Percentiles rank a stretch among this genome's conserved stretches.
These are phyloP conservation scores for Claviceps capensis DNA, from an alignment of 2,329 filamentous ascomycete species.

Conservation along the genomic window DNA sequence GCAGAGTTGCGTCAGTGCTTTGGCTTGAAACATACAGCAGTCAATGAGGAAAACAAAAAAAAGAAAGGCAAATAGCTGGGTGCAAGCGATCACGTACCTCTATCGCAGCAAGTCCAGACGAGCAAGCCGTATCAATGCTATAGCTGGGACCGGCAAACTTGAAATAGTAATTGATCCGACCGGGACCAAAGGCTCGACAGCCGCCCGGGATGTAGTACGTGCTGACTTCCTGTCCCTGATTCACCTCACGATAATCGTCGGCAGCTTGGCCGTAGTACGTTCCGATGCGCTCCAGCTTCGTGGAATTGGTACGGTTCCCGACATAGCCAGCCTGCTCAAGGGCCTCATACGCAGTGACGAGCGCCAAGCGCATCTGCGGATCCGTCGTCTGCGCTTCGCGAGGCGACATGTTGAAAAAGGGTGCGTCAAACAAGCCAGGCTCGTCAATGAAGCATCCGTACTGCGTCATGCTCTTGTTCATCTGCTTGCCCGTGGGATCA, in stretches of 20 bases:
- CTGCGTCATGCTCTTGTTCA: slow-evolving; percentile 53
- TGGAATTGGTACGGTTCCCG: slow-evolving; percentile 26
- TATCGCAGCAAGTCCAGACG: slow-evolving; percentile 58
- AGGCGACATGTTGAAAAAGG: slow-evolving; percentile 71
- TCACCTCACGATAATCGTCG: slow-evolving; percentile 42
- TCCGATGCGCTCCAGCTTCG: slow-evolving; percentile 43
- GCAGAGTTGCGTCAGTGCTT: slow-evolving; percentile 12
- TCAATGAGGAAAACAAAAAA: background rate
- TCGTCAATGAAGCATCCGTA: slow-evolving; percentile 57
- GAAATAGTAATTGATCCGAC: slow-evolving; percentile 54
- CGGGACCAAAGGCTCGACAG: slow-evolving; percentile 63
- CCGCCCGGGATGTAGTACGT: slow-evolving; percentile 36
- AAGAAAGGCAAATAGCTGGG: background rate
- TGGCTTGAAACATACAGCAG: slow-evolving; percentile 37
- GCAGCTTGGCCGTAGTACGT: slow-evolving; percentile 54
- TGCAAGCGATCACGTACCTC: slow-evolving; percentile 23
- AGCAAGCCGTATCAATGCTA: slow-evolving; percentile 65
- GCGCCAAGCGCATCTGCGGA: slow-evolving; percentile 57
- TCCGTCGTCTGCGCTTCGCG: slow-evolving; percentile 59
- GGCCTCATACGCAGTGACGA: slow-evolving; percentile 64
- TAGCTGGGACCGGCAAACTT: slow-evolving; percentile 62
- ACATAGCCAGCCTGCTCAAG: slow-evolving; percentile 54
- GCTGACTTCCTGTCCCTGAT: slow-evolving; percentile 81
- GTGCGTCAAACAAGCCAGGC: slow-evolving; percentile 57
- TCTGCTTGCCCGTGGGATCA: slow-evolving; percentile 49